Base-by-base conservation (phyloP, 305 asterid genomes). In the Rubia balearica region DNA sequence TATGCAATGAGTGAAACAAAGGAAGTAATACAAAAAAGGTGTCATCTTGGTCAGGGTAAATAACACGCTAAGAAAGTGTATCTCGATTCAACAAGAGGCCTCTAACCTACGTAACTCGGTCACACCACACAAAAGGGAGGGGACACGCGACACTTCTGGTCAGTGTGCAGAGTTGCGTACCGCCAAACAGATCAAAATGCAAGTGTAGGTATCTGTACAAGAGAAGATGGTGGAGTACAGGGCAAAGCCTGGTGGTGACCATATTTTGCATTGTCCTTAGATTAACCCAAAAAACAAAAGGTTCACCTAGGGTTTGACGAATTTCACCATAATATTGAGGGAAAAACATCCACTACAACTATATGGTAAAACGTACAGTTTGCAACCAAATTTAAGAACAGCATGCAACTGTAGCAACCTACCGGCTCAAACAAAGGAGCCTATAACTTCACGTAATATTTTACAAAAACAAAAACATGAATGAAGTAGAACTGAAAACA, bases 391-490 rank as follows among this genome's bases (percentile, higher is more conserved):
- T n/a, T 17, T 41, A 27, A 30, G 60, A 41, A n/a, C 24, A 69
- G 78, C 74, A 41, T 67, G 70, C 33, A n/a, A 21, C 71, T 19
- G 46, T 16, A 14, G 30, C 63, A 63, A 11, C 61, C 43, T 61
- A 41, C 46, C 40, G 38, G 46, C 67, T 46, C 65, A 48, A 12
- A 49, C 33, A 45, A 64, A 57, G 7, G 42, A 75, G 61, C 21
- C 51, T 22, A 46, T 14, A 1, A 66, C 74, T 69, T 70, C 4
- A 63, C 19, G 49, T 22, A 48, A 64, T 60, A 11, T 59, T 59
- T 27, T 10, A 30, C 33, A n/a, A 57, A 12, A 19, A 55, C 8
- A n/a, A 57, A 57, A 57, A 57, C 49, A 53, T 5, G 24, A 6
- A 10, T 16, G 24, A 53, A 53, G 19, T 5, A 2, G 21, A 40